Evolutionary conservation across 441 rosid genomes (phyloP), one percentile per base, ranked within the genome.

Genomic region (Viola pubescens): DNA sequence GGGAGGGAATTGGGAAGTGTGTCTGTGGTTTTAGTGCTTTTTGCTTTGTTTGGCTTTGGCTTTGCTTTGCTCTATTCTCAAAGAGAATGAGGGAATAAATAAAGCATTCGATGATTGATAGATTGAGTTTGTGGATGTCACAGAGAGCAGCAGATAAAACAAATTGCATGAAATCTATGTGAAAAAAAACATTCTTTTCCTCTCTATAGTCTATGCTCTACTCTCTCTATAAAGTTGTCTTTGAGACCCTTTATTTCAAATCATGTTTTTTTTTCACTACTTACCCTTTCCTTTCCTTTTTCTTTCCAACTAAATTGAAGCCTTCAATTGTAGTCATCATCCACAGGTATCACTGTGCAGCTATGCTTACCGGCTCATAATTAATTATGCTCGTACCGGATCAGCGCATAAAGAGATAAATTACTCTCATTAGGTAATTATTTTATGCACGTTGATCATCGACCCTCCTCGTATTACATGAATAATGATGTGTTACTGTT

Each of bases 91-190:
- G 54, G 52, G 59, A 70, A 75, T 66, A 64, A 54, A 69, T 64
- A 62, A 49, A 40, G 42, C 54, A 61, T 67, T 67, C 48, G 62
- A 70, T 71, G 74, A 75, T 70, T 49, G 40, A 48, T 60, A 7
- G 66, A 59, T 51, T 56, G 64, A 61, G 61, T 66, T 47, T 7
- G 5, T 4, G 2, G 11, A 34, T 52, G 37, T 60, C 42, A 59
- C 49, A 62, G 52, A 49, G 58, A 34, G 34, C 5, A 54, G 37
- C 58, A 63, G 13, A 56, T 44, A 53, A 45, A 37, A 12, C 59
- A 53, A 65, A 58, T 73, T 73, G 58, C 63, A 68, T 80, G 80
- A 70, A 73, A 72, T 63, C 70, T 66, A 70, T 72, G 66, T 42
- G 16, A 44, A 59, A 59, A 26, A 41, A 42, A 56, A 50, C 37